Conservation (phyloP, 2,329 filamentous ascomycete species). For the Exophiala phaeomuriformis region DNA sequence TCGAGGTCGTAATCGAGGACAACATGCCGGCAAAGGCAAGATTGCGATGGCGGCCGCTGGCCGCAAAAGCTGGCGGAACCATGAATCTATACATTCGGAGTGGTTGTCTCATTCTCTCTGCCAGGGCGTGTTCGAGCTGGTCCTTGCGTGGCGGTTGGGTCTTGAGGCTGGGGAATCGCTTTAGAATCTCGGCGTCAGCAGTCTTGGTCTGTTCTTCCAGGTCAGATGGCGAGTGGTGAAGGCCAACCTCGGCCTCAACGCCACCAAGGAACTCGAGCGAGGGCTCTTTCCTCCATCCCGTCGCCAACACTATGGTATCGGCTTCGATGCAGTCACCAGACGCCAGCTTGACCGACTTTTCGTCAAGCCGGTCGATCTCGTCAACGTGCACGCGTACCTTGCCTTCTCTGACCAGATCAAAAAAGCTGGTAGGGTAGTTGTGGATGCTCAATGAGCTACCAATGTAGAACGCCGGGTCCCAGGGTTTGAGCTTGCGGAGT, state of each 20-base stretch:
- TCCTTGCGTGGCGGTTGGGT: neutral
- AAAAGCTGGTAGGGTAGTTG: conserved; percentile 53
- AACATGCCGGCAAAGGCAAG: conserved; percentile 43
- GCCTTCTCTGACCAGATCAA: conserved; percentile 49
- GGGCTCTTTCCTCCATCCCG: conserved; percentile 49
- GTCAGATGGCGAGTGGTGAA: conserved; percentile 32
- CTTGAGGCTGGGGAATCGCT: conserved; percentile 14
- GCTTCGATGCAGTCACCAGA: conserved; percentile 40
- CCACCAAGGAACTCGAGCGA: conserved; percentile 44
- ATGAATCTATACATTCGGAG: conserved; percentile 45
- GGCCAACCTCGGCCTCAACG: conserved; percentile 38
- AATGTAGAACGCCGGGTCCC: conserved; percentile 46
- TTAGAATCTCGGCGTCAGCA: conserved; percentile 26
- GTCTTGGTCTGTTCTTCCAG: conserved; percentile 26
- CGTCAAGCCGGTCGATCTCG: conserved; percentile 6
- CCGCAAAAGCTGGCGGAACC: conserved; percentile 31
- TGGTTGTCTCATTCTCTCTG: conserved; percentile 13
- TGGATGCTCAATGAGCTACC: conserved; percentile 52
- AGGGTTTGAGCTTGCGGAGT: conserved; percentile 39
- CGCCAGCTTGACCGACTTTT: conserved; percentile 41
- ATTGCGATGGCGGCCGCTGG: neutral
- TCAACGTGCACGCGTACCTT: conserved; percentile 48
- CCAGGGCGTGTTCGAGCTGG: neutral
- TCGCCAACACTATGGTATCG: conserved; percentile 49
- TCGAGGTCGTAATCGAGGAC: conserved; percentile 38